Evolutionary conservation across 78 protist genomes (phyloP).

Genomic region (Andalucia godoyi): DNA sequence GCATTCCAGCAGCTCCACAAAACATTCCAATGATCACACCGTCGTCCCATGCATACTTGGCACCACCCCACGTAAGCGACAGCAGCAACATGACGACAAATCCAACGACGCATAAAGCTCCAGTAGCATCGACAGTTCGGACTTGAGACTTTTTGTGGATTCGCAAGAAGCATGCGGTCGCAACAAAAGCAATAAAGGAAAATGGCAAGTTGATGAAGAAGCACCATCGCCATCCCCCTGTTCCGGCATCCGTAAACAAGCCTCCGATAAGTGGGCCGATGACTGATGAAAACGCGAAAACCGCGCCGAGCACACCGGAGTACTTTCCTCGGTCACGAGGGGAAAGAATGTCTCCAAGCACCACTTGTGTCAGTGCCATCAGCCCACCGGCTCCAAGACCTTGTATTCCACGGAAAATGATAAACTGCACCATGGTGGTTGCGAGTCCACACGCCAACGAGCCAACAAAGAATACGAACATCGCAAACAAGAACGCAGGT

Average conservation of each 20-base stretch:
- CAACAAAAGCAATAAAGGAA: slow-evolving; percentile 21
- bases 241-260: slow-evolving; percentile 30
- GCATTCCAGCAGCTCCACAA: neutral
- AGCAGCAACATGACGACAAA: slow-evolving; percentile 18
- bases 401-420: no score
- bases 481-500: neutral
- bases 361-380: no score
- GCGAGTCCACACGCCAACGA: no score
- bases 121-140: slow-evolving; percentile 18
- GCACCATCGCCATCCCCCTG: slow-evolving; percentile 50
- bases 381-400: no score
- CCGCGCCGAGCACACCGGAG: slow-evolving; percentile 38
- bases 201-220: slow-evolving; percentile 48
- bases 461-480: no score
- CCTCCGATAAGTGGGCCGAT: slow-evolving; percentile 50
- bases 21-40: slow-evolving; percentile 19
- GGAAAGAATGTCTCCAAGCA: slow-evolving; percentile 51
- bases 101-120: slow-evolving; percentile 15
- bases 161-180: slow-evolving; percentile 9
- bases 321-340: slow-evolving; percentile 36
- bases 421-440: no score
- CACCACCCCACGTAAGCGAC: slow-evolving; percentile 40
- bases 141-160: slow-evolving; percentile 13
- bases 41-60: slow-evolving; percentile 14
- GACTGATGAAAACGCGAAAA: slow-evolving; percentile 35